Evolutionary conservation across 1,139 yeast species (phyloP), one percentile per base, ranked within the genome.

Genomic region (Suhomyces choctaworum): DNA sequence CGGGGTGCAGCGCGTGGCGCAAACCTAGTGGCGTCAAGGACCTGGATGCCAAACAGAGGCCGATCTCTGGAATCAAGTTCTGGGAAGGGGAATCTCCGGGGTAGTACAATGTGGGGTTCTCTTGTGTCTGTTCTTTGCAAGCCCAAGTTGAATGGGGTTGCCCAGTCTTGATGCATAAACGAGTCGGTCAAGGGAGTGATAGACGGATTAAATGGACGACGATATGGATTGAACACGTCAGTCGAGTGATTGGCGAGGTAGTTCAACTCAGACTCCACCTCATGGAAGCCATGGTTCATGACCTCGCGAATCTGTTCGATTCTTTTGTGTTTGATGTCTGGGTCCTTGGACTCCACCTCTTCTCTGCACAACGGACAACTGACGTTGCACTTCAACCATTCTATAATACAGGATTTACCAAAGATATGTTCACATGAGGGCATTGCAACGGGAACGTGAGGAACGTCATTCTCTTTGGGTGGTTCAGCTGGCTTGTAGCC

Each of bases 331-430:
- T 48, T 44, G 2, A 63, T 56, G 36, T 56, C 57, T 15, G 33
- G 37, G 17, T 34, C 32, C 16, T 41, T 34, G 28, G 56, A 47
- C 31, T 50, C 58, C 14, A 70, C 73, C 45, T 69, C 73, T 42
- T 64, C 60, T n/a, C 76, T 54, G 39, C 76, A 70, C 30, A 70
- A 53, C 7, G 76, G 76, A 48, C 76, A 70, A 44, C 69, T 66
- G 5, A 64, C 71, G 44, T 66, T 62, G 26, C 52, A 50, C 41
- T 61, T 60, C 23, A 70, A 50, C 76, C 76, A 70, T 40, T 68
- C 74, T 4, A 66, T 52, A 17, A 70, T 65, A 46, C 76, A 70
- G 7, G 64, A 49, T 40, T 60, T 58, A 7, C 76, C 76, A 44
- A 70, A 70, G 0, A 67, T 47, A 45, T 70, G 76, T 10, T 59